Percentiles rank a stretch among this genome's conserved stretches.
phyloP scores from a whole-genome alignment of 2,329 filamentous ascomycete genomes.

The Sporothrix humicola region DNA sequence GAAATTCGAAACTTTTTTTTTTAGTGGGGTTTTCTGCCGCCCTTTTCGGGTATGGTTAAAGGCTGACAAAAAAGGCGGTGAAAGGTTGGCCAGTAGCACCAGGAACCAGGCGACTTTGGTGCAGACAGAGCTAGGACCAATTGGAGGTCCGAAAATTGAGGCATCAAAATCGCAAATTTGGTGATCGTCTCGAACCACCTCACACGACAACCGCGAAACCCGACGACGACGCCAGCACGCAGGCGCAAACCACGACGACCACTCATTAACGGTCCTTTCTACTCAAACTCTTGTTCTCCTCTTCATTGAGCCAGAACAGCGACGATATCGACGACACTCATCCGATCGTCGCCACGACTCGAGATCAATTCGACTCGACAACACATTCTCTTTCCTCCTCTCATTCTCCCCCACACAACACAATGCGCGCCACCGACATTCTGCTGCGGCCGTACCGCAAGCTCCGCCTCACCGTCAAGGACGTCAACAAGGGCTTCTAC shows the following conservation, averaged over 20 bases:
- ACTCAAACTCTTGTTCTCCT: neutral
- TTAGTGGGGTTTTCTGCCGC: constrained; percentile 38
- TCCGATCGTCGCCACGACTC: neutral
- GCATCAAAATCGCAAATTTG: neutral
- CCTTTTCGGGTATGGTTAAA: neutral
- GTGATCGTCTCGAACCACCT: neutral
- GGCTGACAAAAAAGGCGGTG: constrained; percentile 36
- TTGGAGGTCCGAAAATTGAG: constrained; percentile 25
- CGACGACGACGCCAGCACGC: constrained; percentile 5
- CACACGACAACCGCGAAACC: neutral
- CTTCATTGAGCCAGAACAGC: constrained; percentile 19
- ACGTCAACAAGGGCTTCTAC: constrained; percentile 93
- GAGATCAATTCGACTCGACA: neutral
- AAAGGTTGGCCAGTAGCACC: neutral
- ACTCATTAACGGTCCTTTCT: too few species aligned
- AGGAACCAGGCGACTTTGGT: too few species aligned
- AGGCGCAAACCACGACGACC: neutral
- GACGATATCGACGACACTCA: neutral
- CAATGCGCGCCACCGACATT: constrained; percentile 70
- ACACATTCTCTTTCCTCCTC: constrained; percentile 19
- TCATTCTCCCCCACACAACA: constrained; percentile 36
- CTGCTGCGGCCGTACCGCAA: constrained; percentile 75
- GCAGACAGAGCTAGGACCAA: neutral
- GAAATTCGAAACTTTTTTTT: constrained; percentile 33
- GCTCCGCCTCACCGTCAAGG: constrained; percentile 85